Base-by-base conservation (phyloP, 2,329 filamentous ascomycete species). In the Xylaria polymorpha region DNA sequence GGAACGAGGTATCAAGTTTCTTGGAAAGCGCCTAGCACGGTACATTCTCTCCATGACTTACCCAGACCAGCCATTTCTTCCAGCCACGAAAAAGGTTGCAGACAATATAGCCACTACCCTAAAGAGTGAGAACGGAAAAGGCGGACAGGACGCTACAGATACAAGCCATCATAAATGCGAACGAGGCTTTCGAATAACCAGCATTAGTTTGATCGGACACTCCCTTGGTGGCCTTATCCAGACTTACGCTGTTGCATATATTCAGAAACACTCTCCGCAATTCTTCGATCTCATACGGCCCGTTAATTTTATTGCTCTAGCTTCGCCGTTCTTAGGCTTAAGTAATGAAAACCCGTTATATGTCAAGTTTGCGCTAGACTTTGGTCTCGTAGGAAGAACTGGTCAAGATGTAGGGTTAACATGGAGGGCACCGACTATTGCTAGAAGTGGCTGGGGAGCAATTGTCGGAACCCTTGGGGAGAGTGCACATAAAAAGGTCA, bases 311-410 rank as follows among this genome's bases (percentile, higher is more conserved):
- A 91, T 98, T 72, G 87, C 92, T 35, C 83, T 98, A 73, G 94
- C 95, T 18, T 91, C 94, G 0, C 95, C 95, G 0, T 94, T 98
- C 73, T 83, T 98, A 1, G 95, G 95, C 0, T 83, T 98, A 44
- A 98, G 95, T 80, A 98, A 99, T 78, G 96, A 99, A 78, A 99
- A 99, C 75, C 96, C 96, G 0, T 86, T 98, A 66, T 99, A 99
- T 79, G 93, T 99, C 80, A 97, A 94, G 76, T 98, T 99, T 79
- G 96, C 96, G 0, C 84, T 99, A 3, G 96, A 99, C 79, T 97
- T 98, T 81, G 96, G 96, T 0, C 86, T 99, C 1, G 95, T 99
- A 15, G 96, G 96, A n/a, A 88, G 95, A 63, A 98, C 96, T 2
- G 96, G 96, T 8, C 94, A 98, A 80, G 96, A 99, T 81, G 85